Percentiles rank a stretch among this genome's conserved stretches.
Conservation (phyloP, 2,329 filamentous ascomycete species). For the Cordyceps tenuipes region DNA sequence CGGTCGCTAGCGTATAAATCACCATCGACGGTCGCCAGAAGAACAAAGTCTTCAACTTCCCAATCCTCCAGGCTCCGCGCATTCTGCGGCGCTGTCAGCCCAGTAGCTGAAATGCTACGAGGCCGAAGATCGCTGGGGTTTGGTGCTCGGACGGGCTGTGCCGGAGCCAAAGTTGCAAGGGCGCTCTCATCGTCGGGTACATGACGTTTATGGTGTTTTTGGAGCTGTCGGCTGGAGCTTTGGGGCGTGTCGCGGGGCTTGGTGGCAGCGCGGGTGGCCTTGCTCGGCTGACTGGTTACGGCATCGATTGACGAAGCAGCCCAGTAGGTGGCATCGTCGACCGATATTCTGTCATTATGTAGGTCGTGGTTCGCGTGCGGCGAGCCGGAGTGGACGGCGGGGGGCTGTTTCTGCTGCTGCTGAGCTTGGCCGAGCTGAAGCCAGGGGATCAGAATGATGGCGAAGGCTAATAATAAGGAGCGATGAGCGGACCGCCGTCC, state of each 20-base stretch:
- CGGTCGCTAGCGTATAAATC: constrained; percentile 87
- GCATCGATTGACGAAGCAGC: constrained; percentile 17
- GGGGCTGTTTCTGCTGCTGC: constrained; percentile 38
- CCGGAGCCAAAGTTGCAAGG: constrained; percentile 97
- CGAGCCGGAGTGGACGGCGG: constrained; percentile 11
- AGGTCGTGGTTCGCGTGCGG: constrained; percentile 15
- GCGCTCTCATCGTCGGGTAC: constrained; percentile 73
- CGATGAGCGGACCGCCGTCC: constrained; percentile 40
- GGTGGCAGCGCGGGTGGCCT: constrained; percentile 20
- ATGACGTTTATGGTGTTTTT: constrained; percentile 19
- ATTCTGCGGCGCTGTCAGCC: constrained; percentile 74
- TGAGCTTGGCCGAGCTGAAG: constrained; percentile 50
- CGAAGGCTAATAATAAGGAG: constrained; percentile 47
- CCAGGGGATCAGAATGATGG: constrained; percentile 49
- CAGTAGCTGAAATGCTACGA: constrained; percentile 51
- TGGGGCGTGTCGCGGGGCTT: constrained; percentile 18
- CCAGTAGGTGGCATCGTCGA: constrained; percentile 19
- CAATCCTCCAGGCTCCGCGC: constrained; percentile 98
- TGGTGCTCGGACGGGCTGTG: constrained; percentile 90
- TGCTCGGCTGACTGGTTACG: constrained; percentile 20
- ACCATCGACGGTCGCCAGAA: constrained; percentile 99
- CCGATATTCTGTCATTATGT: constrained; percentile 18
- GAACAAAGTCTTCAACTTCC: constrained; percentile 99
- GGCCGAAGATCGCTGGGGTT: constrained; percentile 51
- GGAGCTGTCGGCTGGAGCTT: constrained; percentile 18